Evolutionary conservation across 257 asterid species (phyloP).

Genomic region (Agastache rugosa): DNA sequence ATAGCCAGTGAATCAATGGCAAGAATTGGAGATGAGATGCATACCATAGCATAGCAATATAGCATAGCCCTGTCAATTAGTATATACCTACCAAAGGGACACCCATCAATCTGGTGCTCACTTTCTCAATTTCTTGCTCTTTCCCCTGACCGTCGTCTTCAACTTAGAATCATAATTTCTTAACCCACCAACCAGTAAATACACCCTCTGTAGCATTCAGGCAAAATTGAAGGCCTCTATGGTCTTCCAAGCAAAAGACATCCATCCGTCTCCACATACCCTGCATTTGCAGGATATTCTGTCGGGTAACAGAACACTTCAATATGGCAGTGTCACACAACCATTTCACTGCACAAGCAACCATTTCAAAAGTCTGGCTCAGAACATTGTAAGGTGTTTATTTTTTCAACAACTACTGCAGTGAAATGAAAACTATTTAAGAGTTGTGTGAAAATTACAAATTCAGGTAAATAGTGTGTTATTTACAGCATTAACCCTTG

Average conservation of each 20-base stretch:
- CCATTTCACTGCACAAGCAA: constrained; percentile 45
- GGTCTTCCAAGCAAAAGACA: constrained; percentile 46
- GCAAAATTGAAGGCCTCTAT: constrained; percentile 45
- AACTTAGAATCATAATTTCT: constrained; percentile 51
- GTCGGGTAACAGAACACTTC: constrained; percentile 47
- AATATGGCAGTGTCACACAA: constrained; percentile 50
- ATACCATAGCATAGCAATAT: constrained; percentile 38
- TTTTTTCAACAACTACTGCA: background rate
- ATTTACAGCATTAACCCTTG: background rate
- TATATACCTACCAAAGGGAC: constrained; percentile 43
- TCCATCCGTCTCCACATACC: constrained; percentile 45
- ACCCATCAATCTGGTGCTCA: constrained; percentile 45
- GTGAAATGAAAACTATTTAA: background rate
- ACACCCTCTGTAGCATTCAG: constrained; percentile 51
- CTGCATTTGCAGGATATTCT: constrained; percentile 49
- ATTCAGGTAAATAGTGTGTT: background rate
- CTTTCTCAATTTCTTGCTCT: constrained; percentile 53
- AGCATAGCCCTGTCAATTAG: constrained; percentile 45
- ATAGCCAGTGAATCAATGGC: constrained; percentile 56
- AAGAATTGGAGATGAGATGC: constrained; percentile 38
- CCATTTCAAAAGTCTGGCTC: constrained; percentile 28
- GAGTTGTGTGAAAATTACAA: background rate
- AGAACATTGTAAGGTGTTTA: constrained; percentile 1
- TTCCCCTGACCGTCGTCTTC: constrained; percentile 44
- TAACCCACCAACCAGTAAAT: constrained; percentile 59